Conservation (phyloP, 257 asterid species). For the Jacaranda mimosifolia region DNA sequence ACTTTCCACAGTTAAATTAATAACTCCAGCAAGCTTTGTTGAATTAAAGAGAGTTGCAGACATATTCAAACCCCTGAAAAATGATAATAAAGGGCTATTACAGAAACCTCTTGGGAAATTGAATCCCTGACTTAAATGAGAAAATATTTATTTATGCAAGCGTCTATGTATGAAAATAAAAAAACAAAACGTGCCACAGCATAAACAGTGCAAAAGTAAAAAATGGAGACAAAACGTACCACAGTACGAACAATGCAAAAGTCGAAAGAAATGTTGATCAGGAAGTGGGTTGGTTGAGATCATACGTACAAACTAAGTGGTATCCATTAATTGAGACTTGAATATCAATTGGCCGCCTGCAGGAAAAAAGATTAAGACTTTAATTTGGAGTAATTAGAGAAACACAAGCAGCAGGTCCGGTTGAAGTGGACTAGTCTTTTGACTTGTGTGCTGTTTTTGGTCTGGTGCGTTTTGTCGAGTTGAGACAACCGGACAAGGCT, state of each 20-base stretch:
- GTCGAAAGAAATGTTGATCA: not conserved
- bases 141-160: not conserved
- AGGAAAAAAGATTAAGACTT: not conserved
- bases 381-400: not conserved
- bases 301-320: not conserved
- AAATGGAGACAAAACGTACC: not conserved
- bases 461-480: slow-evolving; percentile 29
- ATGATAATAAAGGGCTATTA: no score
- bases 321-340: not conserved
- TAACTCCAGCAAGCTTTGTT: no score
- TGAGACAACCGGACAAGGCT: slow-evolving; percentile 4
- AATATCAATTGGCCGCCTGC: not conserved
- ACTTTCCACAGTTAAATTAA: not conserved
- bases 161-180: not conserved
- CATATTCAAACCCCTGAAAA: not conserved
- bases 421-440: slow-evolving; percentile 38
- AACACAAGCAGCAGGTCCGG: slow-evolving; percentile 22
- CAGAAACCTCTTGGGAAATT: not conserved
- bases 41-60: not conserved
- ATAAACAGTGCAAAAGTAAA: not conserved
- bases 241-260: not conserved
- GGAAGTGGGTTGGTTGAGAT: not conserved
- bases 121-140: not conserved
- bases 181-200: not conserved
- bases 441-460: slow-evolving; percentile 17